Base-by-base conservation (phyloP, 768 basidiomycete species). In the Infundibulicybe gibba region DNA sequence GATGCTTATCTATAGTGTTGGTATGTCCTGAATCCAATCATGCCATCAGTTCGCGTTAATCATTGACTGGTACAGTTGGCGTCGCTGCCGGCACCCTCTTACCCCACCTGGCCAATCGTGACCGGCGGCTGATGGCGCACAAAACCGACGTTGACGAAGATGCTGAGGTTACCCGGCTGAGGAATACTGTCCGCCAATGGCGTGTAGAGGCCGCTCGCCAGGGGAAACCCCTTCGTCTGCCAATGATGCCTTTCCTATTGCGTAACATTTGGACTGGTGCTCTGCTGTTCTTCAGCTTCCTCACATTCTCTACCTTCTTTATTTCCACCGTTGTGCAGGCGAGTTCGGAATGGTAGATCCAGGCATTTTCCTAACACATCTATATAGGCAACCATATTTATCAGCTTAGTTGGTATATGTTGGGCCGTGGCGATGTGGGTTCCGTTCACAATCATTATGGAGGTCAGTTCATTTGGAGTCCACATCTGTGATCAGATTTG, bases 371-470 rank as follows among this genome's bases (percentile, higher is more conserved):
- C 35, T 34, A 15, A 49, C n/a, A 37, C 16, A 30, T 25, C 20
- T 45, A 45, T 34, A 14, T 59, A 88, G 78, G 94, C 94, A 8
- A 90, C 90, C 13, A 64, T 84, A 14, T 83, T 87, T 57, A 89
- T 97, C 47, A 83, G 83, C 43, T 61, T 94, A 43, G 82, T 95
- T 17, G 94, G 94, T 37, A 87, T 97, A 32, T 94, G 88, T 63
- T 97, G 94, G 94, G 90, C 93, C 9, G 90, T 97, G 34, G 91
- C 94, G n/a, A 91, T 90, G 69, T 97, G 94, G 94, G 90, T 91
- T 13, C 94, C 94, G 2, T 97, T 97, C 55, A 89, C 94, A 15
- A 93, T 97, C 58, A 91, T 97, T 66, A 97, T 97, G 94, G 94
- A 94, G 81, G 92, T 81, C 52, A 42, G 20, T 31, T 5, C 20